Conservation (phyloP, 2,329 filamentous ascomycete genomes). For the Dactylellina haptotyla region DNA sequence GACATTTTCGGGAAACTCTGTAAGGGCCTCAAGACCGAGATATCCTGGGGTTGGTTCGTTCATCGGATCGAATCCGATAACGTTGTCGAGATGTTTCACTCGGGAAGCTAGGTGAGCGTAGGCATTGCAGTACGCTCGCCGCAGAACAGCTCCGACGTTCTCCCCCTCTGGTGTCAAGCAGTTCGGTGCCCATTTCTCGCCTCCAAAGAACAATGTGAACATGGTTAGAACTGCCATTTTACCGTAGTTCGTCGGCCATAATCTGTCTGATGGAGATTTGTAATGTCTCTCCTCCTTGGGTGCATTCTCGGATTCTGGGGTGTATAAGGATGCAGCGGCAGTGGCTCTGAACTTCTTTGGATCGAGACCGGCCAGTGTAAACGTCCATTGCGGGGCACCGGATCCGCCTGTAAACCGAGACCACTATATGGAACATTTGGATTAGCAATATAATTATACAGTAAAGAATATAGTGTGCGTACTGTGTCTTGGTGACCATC, state of each 20-base stretch:
- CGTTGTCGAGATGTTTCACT: slow-evolving; percentile 56
- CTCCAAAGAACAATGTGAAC: slow-evolving; percentile 93
- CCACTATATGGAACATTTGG: slow-evolving; percentile 58
- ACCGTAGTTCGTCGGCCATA: slow-evolving; percentile 97
- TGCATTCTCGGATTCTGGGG: slow-evolving; percentile 43
- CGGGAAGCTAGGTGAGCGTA: slow-evolving; percentile 81
- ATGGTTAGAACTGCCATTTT: slow-evolving; percentile 87
- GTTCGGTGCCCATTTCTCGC: slow-evolving; percentile 90
- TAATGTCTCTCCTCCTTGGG: slow-evolving; percentile 52
- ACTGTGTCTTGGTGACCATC: slow-evolving; percentile 63
- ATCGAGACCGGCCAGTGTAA: slow-evolving; percentile 62
- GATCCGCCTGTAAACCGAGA: slow-evolving; percentile 63
- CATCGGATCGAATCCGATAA: slow-evolving; percentile 63
- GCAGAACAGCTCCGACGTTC: slow-evolving; percentile 95
- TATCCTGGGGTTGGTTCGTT: slow-evolving; percentile 64
- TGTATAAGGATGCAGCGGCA: slow-evolving; percentile 53
- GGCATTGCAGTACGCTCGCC: slow-evolving; percentile 83
- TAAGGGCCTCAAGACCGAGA: slow-evolving; percentile 62
- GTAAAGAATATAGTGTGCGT: slow-evolving; percentile 16
- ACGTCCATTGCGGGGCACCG: slow-evolving; percentile 63
- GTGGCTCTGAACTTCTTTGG: slow-evolving; percentile 55
- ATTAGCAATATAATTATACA: not conserved
- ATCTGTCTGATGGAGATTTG: slow-evolving; percentile 55
- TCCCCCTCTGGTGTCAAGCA: slow-evolving; percentile 70
- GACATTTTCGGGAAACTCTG: slow-evolving; percentile 63